Evolutionary conservation across 2,329 filamentous ascomycete species (phyloP), one percentile per base, ranked within the genome.

Genomic region (Pestalotiopsis sp.): DNA sequence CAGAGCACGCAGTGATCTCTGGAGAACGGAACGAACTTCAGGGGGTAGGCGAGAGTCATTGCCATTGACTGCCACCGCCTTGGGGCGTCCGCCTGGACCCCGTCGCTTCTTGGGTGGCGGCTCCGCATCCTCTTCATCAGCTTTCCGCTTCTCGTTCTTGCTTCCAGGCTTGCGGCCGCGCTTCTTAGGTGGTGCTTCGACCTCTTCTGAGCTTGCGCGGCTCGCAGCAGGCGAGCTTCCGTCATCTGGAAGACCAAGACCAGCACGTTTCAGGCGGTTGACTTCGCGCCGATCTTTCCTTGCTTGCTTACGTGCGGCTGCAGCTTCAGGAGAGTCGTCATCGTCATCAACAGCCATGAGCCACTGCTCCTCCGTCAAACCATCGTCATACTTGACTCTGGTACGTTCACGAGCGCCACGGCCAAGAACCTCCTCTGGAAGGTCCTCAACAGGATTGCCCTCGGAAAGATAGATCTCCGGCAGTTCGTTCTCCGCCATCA

Each of bases 311-410:
- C 96, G 90, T 44, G 93, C 92, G 48, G 97, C 94, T 2, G 96
- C 96, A 66, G 94, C 94, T 77, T 98, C 96, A 38, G 97, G 94
- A 0, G 89, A 91, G 77, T 99, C 96, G 1, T 99, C 96, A 64
- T 98, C 94, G 69, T 97, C 95, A 77, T 99, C 96, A 39, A 99
- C 95, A 66, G 96, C 96, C 84, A 97, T 95, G 64, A 98, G 88
- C 96, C 96, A 99, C 80, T 99, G 97, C 82, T 99, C 96, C 81
- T 99, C 97, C 0, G 96, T 98, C 38, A 99, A 89, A 65, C 97
- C 96, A 76, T 99, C 96, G 75, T 99, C 96, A 74, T 99, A 99
- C 79, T 92, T 92, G 75, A 98, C 94, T 76, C 94, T 91, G 72
- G 94, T 98, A 69, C 97, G 91, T 81, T 99, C 96, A 83, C 96